phyloP scores from a whole-genome alignment of 805 yeast genomes.

The Candida vartiovaarae region DNA sequence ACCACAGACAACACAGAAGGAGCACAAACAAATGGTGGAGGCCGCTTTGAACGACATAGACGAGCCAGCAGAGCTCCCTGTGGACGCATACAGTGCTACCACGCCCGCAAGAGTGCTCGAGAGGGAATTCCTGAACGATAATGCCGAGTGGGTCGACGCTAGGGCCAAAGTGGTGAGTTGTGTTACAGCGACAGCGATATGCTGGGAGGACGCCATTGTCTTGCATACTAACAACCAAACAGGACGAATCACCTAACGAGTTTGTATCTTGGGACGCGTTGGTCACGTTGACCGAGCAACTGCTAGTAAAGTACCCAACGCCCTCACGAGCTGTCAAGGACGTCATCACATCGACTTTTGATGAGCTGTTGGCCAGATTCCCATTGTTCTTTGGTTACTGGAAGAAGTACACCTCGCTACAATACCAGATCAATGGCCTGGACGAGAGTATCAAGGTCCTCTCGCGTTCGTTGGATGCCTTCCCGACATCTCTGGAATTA shows the following conservation, averaged over 20 bases:
- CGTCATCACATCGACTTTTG: constrained; percentile 29
- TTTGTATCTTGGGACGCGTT: constrained; percentile 34
- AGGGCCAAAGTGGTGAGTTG: constrained; percentile 16
- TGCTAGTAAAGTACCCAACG: constrained; percentile 27
- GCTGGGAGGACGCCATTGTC: background rate
- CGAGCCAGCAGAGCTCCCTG: no score
- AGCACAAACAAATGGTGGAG: no score
- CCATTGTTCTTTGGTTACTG: constrained; percentile 59
- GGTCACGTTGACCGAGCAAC: constrained; percentile 27
- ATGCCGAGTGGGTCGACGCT: constrained; percentile 20
- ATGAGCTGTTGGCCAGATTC: constrained; percentile 40
- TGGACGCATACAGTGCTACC: background rate
- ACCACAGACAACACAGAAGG: no score
- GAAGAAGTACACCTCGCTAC: constrained; percentile 52
- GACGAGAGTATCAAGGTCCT: constrained; percentile 41
- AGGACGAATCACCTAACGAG: constrained; percentile 21
- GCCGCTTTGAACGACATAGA: no score
- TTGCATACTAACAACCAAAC: constrained; percentile 2
- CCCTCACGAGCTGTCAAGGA: constrained; percentile 26
- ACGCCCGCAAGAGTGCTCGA: background rate
- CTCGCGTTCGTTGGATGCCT: constrained; percentile 36
- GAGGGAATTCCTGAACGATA: constrained; percentile 15
- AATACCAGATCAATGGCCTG: constrained; percentile 49
- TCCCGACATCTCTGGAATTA: constrained; percentile 54
- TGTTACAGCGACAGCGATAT: background rate